phyloP scores from a whole-genome alignment of 2,329 filamentous ascomycete genomes.

The Curvularia verruculosa region DNA sequence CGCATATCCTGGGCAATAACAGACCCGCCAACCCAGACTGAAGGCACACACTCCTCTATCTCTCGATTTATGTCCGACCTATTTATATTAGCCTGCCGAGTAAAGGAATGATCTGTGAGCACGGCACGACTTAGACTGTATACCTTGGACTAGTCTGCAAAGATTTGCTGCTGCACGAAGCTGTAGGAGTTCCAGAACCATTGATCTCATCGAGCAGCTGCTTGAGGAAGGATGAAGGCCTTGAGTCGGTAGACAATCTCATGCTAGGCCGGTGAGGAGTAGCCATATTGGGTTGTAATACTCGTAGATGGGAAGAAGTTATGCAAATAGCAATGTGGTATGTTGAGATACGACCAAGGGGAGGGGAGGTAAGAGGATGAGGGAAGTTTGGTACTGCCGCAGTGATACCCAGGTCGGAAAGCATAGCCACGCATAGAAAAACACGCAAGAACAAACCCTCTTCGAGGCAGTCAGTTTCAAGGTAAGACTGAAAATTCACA shows the following conservation, averaged over 20 bases:
- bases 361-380: conserved; percentile 10
- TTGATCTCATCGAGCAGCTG: conserved; percentile 39
- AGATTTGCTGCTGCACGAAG: neutral
- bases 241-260: conserved; percentile 10
- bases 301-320: conserved; percentile 21
- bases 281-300: conserved; percentile 34
- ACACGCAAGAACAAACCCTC: conserved; percentile 1
- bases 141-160: neutral
- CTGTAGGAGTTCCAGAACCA: conserved; percentile 5
- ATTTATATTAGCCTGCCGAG: neutral
- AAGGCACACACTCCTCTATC: conserved; percentile 3
- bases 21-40: conserved; percentile 31
- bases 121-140: neutral
- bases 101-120: too few species aligned
- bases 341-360: neutral
- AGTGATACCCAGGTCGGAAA: neutral
- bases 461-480: neutral
- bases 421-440: neutral
- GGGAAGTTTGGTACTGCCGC: neutral
- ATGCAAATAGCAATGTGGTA: conserved; percentile 25
- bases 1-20: conserved; percentile 31
- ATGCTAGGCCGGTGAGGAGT: conserved; percentile 24
- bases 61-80: neutral
- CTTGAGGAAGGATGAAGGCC: conserved; percentile 29
- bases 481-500: neutral